Evolutionary conservation across 1,139 yeast genomes (phyloP).

Genomic region (Blastobotrys raffinosifermentans): DNA sequence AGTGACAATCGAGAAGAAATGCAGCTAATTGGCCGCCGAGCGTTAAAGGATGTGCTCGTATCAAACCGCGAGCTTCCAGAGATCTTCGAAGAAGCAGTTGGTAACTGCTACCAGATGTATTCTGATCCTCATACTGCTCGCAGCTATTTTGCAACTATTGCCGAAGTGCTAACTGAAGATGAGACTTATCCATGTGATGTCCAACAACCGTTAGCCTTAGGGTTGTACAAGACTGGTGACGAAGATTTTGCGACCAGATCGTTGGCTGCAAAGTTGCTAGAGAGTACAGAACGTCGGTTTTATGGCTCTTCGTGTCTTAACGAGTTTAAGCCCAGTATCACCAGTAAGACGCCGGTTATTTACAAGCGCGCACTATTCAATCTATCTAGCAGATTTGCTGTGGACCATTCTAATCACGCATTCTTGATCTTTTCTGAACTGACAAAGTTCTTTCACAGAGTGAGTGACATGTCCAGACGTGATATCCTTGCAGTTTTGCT

Average conservation of each 20-base stretch:
- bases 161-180: slow-evolving; percentile 49
- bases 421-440: slow-evolving; percentile 64
- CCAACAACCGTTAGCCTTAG: slow-evolving; percentile 57
- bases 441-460: slow-evolving; percentile 62
- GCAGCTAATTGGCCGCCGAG: slow-evolving; percentile 62
- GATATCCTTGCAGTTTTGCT: slow-evolving; percentile 74
- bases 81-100: slow-evolving; percentile 57
- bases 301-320: slow-evolving; percentile 44
- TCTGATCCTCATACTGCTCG: slow-evolving; percentile 45
- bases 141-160: slow-evolving; percentile 65
- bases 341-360: slow-evolving; percentile 63
- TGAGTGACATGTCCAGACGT: slow-evolving; percentile 54
- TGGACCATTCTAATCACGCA: slow-evolving; percentile 52
- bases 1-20: slow-evolving; percentile 54
- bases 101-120: slow-evolving; percentile 57
- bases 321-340: slow-evolving; percentile 54
- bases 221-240: slow-evolving; percentile 65
- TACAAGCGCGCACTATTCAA: slow-evolving; percentile 73
- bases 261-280: slow-evolving; percentile 55
- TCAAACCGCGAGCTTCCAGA: slow-evolving; percentile 53
- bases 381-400: slow-evolving; percentile 56
- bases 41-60: slow-evolving; percentile 59
- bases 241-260: slow-evolving; percentile 53
- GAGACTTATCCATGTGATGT: slow-evolving; percentile 43
- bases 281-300: slow-evolving; percentile 48